Evolutionary conservation across 495 filamentous ascomycete genomes (phyloP), one percentile per base, ranked within the genome.

Genomic region (Penicillium cosmopolitanum): DNA sequence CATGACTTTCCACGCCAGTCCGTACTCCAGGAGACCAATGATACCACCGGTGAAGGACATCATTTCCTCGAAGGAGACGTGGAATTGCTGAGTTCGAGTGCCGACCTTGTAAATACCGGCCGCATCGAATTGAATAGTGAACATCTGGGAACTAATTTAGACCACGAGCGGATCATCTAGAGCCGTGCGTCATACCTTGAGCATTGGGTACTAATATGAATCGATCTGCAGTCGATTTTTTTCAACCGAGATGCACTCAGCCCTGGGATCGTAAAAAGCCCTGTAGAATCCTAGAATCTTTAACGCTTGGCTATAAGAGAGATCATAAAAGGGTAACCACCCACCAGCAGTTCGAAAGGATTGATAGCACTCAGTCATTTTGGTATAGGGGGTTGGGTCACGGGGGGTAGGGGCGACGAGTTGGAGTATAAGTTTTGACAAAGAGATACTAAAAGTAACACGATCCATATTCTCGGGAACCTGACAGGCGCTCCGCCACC

Each of bases 1-100:
- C 1, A 62, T 15, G 5, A 67, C 65, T 36, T 62, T 64, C 48
- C 58, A 65, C 4, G 58, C 44, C 7, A 65, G 55, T 1, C 65
- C 65, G 43, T 67, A 67, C 33, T 67, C 65, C 28, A 67, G 65
- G 7, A 67, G 62, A 3, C 55, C 65, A 38, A 65, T 59, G 28
- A 67, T 62, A 23, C 65, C 65, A 15, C 55, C 59, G 2, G 56
- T 51, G 23, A 53, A 62, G 10, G 61, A 55, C 23, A 67, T 64
- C 46, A 67, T 46, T 50, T 67, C 65, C 50, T 67, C 65, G 59
- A 67, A 67, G 33, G 61, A 55, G 18, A 67, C 19, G 58, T 67
- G 62, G 52, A 67, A 61, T 60, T 67, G 62, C 10, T 56, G 55
- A 12, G 52, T 62, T 4, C 55, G 52, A 15, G 65, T 67, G 43